A percentile compares a stretch with the other conserved stretches of the same genome.
phyloP scores from a whole-genome alignment of 176 grass and related monocot species.

The Triticum dicoccoides region DNA sequence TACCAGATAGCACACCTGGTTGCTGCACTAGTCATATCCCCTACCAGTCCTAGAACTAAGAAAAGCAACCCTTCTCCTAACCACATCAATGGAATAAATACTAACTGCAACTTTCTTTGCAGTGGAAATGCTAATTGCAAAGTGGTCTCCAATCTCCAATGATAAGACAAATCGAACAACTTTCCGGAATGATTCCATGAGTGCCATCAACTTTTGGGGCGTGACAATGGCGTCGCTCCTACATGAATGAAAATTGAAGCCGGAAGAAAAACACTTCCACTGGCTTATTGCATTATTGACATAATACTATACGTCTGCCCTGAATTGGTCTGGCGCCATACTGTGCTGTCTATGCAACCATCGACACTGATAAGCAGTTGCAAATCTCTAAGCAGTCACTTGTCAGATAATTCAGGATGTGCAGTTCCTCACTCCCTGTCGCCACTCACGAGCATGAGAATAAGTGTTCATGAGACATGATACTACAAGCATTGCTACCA shows the following conservation, averaged over 20 bases:
- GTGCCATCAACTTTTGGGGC: slow-evolving; percentile 32
- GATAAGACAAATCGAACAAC: slow-evolving; percentile 29
- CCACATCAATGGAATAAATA: not conserved
- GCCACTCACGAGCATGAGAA: slow-evolving; percentile 1
- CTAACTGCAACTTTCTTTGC: not conserved
- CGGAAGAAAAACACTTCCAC: not conserved
- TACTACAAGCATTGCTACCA: not conserved
- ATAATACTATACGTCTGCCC: not conserved
- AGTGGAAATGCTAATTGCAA: not conserved
- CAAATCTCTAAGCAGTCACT: not conserved
- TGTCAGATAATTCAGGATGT: not conserved
- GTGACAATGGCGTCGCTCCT: slow-evolving; percentile 40
- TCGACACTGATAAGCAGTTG: not conserved
- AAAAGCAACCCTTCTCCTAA: slow-evolving; percentile 66
- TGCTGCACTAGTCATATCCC: slow-evolving; percentile 24
- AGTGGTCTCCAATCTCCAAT: slow-evolving; percentile 8
- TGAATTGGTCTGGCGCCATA: not conserved
- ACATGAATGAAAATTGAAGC: not conserved
- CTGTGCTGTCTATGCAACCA: not conserved
- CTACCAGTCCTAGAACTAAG: slow-evolving; percentile 15
- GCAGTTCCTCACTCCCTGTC: not conserved
- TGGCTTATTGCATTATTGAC: not conserved
- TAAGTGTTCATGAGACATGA: not conserved
- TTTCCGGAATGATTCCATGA: slow-evolving; percentile 26
- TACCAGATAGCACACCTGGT: not conserved